Percentiles rank a stretch among this genome's conserved stretches.
Evolutionary conservation across 805 yeast genomes (phyloP).

Genomic region (Metschnikowia sp.): DNA sequence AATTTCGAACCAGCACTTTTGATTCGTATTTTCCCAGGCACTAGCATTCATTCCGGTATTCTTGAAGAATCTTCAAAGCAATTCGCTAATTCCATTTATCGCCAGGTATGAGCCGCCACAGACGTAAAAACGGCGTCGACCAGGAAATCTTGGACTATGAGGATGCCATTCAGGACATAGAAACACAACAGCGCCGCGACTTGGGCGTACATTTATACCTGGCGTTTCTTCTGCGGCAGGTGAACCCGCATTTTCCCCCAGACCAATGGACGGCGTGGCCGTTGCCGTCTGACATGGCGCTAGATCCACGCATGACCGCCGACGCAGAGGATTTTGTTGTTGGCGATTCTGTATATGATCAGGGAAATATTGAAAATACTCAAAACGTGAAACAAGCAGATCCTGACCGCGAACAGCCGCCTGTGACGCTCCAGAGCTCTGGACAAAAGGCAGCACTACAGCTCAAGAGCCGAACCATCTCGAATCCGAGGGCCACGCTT

Average conservation of each 20-base stretch:
- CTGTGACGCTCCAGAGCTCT: neutral
- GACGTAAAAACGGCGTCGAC: neutral
- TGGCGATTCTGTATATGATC: neutral
- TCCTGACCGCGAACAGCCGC: neutral
- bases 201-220: constrained; percentile 65
- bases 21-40: too few species aligned
- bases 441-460: neutral
- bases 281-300: constrained; percentile 12
- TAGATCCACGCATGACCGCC: constrained; percentile 10
- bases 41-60: too few species aligned
- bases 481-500: constrained; percentile 11
- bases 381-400: neutral
- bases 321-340: constrained; percentile 10
- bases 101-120: neutral
- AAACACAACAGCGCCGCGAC: constrained; percentile 51
- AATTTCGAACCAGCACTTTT: too few species aligned
- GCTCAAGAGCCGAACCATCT: constrained; percentile 1
- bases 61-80: too few species aligned
- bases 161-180: constrained; percentile 30
- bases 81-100: too few species aligned
- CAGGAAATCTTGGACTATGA: constrained; percentile 1
- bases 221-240: constrained; percentile 41
- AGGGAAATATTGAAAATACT: neutral
- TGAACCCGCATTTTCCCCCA: constrained; percentile 35
- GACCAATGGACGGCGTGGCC: constrained; percentile 64